Percentiles rank a stretch among this genome's conserved stretches.
Conservation (phyloP, 1,284 basidiomycete species). For the Vanrija sp. region DNA sequence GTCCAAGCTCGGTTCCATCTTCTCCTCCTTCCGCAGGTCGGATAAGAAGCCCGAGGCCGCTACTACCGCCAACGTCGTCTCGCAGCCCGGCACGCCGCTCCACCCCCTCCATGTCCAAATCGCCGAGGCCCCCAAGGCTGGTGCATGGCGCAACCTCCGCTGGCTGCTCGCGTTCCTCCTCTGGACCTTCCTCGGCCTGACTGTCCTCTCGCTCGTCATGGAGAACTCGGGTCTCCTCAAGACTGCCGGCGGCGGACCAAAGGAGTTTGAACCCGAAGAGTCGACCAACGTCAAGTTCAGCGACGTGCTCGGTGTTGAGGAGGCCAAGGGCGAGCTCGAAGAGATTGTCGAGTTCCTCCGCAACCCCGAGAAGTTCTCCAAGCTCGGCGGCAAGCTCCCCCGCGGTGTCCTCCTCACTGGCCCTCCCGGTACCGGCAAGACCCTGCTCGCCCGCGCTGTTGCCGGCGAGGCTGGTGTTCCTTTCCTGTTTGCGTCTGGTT, state of each 20-base stretch:
- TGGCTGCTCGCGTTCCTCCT: conserved; percentile 36
- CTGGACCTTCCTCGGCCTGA: conserved; percentile 57
- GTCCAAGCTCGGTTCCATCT: background rate
- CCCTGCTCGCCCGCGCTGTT: conserved; percentile 89
- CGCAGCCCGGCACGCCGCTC: conserved; percentile 35
- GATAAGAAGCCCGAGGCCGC: no score
- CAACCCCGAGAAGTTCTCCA: conserved; percentile 78
- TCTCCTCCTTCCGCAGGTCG: background rate
- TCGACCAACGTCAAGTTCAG: conserved; percentile 80
- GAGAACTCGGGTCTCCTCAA: conserved; percentile 90
- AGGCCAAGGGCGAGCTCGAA: conserved; percentile 87
- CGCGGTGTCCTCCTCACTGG: conserved; percentile 88
- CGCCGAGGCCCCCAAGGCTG: conserved; percentile 34
- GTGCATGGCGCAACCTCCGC: conserved; percentile 28
- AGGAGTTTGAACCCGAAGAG: conserved; percentile 55
- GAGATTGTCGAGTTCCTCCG: conserved; percentile 91
- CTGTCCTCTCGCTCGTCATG: conserved; percentile 78
- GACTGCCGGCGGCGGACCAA: conserved; percentile 59
- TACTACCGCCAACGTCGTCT: background rate
- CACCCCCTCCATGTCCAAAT: conserved; percentile 46
- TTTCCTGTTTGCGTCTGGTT: conserved; percentile 58
- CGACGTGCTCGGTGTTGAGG: conserved; percentile 92
- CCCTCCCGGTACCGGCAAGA: conserved; percentile 89
- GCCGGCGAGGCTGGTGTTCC: conserved; percentile 92
- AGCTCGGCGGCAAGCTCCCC: conserved; percentile 83